Conservation (phyloP, 2,329 filamentous ascomycete genomes). For the Ramularia endophylla region DNA sequence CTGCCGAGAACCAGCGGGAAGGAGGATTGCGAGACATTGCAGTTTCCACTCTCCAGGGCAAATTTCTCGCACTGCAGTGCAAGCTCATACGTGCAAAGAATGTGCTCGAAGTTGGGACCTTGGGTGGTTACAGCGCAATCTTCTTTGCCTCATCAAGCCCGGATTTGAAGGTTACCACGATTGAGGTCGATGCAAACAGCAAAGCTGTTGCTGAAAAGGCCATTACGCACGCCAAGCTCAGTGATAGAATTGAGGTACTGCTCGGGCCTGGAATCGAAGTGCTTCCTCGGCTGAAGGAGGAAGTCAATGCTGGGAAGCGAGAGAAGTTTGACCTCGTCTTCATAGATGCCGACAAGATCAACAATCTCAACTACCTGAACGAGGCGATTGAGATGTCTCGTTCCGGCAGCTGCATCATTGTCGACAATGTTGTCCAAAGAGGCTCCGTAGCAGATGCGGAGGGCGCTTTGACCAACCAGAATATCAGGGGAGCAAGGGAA, state of each 20-base stretch:
- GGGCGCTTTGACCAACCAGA: slow-evolving; percentile 20
- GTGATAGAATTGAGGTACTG: slow-evolving; percentile 16
- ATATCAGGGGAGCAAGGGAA: slow-evolving; percentile 26
- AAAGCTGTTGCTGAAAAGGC: slow-evolving; percentile 12
- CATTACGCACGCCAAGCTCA: slow-evolving; percentile 11
- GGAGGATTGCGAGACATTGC: slow-evolving; percentile 37
- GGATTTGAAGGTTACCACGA: slow-evolving; percentile 15
- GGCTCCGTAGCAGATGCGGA: slow-evolving; percentile 5
- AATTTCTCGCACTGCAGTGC: slow-evolving; percentile 37
- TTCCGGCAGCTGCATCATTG: background rate
- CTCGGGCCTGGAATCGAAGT: slow-evolving; percentile 18
- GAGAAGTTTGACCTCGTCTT: slow-evolving; percentile 21
- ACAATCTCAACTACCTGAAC: slow-evolving; percentile 18
- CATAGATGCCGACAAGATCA: slow-evolving; percentile 23
- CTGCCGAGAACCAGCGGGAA: no score
- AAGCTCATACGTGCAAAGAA: slow-evolving; percentile 18
- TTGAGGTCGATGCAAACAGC: slow-evolving; percentile 16
- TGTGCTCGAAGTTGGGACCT: slow-evolving; percentile 21
- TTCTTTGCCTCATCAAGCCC: slow-evolving; percentile 13
- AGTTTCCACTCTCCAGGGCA: slow-evolving; percentile 33
- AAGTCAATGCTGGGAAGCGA: slow-evolving; percentile 14
- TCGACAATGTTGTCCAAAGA: background rate
- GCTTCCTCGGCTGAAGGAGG: slow-evolving; percentile 12
- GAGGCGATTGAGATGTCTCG: background rate
- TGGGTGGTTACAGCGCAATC: slow-evolving; percentile 20